These are phyloP conservation scores for Fagopyrum esculentum DNA, from an alignment of 148 eudicot genomes.

Conservation along the genomic window DNA sequence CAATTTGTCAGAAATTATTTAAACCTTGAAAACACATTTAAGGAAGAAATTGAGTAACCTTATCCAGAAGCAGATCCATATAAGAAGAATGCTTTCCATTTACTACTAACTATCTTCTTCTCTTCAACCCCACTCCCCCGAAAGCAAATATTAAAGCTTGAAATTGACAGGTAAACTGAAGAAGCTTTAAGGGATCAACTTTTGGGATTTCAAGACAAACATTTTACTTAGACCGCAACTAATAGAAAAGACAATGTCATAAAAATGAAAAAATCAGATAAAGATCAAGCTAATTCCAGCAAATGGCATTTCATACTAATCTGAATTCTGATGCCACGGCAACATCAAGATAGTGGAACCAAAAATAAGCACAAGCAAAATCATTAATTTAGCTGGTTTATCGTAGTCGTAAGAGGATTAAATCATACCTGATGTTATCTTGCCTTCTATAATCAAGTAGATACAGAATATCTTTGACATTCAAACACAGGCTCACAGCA, in stretches of 20 bases:
- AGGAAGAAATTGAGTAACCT: neutral
- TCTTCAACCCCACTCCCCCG: neutral
- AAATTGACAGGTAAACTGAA: neutral
- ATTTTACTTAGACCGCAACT: neutral
- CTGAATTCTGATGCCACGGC: neutral
- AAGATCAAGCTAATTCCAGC: neutral
- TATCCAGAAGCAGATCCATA: neutral
- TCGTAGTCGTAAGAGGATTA: neutral
- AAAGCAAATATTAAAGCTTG: neutral
- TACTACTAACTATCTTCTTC: neutral
- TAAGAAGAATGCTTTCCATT: neutral
- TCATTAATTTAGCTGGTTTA: neutral
- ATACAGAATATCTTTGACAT: neutral
- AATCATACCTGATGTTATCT: neutral
- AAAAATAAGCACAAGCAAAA: neutral
- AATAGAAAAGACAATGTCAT: neutral
- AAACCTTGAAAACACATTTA: neutral
- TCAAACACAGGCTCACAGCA: neutral
- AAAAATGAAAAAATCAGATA: neutral
- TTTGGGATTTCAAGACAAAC: neutral
- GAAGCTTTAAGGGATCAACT: neutral
- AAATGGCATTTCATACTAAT: neutral
- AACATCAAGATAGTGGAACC: neutral
- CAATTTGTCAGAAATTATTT: neutral
- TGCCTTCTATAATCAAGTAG: neutral